A percentile compares a stretch with the other conserved stretches of the same genome.
Evolutionary conservation across 768 basidiomycete species (phyloP).

Genomic region (Lactarius hengduanensis): DNA sequence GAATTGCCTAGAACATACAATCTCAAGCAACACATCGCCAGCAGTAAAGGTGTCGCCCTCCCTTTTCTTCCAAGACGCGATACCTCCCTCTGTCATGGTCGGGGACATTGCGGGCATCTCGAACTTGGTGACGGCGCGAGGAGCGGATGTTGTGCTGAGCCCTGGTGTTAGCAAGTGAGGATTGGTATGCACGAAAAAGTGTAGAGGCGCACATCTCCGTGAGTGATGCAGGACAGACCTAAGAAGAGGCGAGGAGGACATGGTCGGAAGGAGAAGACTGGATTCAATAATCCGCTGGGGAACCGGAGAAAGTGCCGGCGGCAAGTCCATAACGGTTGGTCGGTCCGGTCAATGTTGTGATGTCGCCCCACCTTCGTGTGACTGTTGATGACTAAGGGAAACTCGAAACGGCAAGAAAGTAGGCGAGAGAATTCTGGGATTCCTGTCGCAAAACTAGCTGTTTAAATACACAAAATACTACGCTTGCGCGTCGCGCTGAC

Average conservation of each 20-base stretch:
- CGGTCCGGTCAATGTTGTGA: not conserved
- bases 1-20: slow-evolving; percentile 51
- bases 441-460: too few species aligned
- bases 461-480: too few species aligned
- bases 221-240: slow-evolving; percentile 13
- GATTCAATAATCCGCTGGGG: not conserved
- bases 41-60: slow-evolving; percentile 77
- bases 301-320: not conserved
- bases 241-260: slow-evolving; percentile 15
- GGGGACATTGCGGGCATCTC: slow-evolving; percentile 98
- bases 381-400: too few species aligned
- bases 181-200: not conserved
- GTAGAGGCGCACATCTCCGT: slow-evolving; percentile 13
- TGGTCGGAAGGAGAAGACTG: not conserved
- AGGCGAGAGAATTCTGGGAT: too few species aligned
- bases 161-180: slow-evolving; percentile 37
- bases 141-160: slow-evolving; percentile 51
- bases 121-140: slow-evolving; percentile 68
- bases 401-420: too few species aligned
- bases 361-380: too few species aligned
- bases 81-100: slow-evolving; percentile 94
- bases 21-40: slow-evolving; percentile 88
- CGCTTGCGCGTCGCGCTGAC: too few species aligned
- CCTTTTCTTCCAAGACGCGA: slow-evolving; percentile 86
- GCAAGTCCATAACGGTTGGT: not conserved